Evolutionary conservation across 371 early-diverging fungal genomes (phyloP).

Genomic region (Saksenaea vasiformis): DNA sequence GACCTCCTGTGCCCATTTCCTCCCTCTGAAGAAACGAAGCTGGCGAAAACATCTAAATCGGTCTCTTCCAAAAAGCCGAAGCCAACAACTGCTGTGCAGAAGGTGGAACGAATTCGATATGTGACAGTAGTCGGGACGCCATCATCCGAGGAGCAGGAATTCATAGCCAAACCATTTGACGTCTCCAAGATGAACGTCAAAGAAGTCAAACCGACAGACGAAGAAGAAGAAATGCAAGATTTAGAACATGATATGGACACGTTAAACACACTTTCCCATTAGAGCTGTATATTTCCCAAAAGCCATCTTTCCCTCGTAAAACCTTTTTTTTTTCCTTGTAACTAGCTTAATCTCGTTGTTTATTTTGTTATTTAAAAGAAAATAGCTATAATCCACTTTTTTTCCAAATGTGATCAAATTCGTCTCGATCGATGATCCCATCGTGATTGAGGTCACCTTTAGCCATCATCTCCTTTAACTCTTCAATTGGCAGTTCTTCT

Average conservation of each 20-base stretch:
- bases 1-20: slow-evolving; percentile 48
- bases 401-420: slow-evolving; percentile 35
- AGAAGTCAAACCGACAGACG: background rate
- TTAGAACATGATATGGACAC: background rate
- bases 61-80: background rate
- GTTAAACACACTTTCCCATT: background rate
- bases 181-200: slow-evolving; percentile 1
- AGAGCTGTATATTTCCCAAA: background rate
- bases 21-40: background rate
- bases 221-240: background rate
- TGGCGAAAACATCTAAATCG: background rate
- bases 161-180: background rate
- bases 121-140: background rate
- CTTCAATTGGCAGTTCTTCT: slow-evolving; percentile 26
- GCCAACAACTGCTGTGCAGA: background rate
- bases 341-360: background rate
- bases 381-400: slow-evolving; percentile 19
- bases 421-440: slow-evolving; percentile 36
- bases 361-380: background rate
- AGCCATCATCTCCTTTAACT: slow-evolving; percentile 41
- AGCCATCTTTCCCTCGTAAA: background rate
- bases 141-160: background rate
- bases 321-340: background rate
- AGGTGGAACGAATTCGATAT: background rate
- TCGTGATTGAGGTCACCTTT: slow-evolving; percentile 43